These are phyloP conservation scores for Cylindrotheca closterium DNA, from an alignment of 108 stramenopile genomes.

Conservation along the genomic window DNA sequence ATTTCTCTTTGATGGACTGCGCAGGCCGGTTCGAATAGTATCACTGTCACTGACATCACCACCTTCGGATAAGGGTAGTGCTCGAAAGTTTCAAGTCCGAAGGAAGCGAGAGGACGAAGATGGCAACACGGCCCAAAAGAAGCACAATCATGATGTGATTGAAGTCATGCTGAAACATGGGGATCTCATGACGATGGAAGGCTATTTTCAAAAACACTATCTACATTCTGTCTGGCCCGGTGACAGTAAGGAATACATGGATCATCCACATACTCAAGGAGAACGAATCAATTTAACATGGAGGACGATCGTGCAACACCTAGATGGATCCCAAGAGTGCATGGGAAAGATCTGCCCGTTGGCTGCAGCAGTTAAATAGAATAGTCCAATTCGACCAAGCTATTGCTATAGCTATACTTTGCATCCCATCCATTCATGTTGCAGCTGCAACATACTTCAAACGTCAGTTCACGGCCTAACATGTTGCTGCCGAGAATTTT, in stretches of 20 bases:
- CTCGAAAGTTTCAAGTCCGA: conserved; percentile 27
- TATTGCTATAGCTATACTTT: too few relatives aligned
- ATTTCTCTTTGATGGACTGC: conserved; percentile 38
- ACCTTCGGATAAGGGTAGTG: conserved; percentile 13
- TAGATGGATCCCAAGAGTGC: conserved; percentile 41
- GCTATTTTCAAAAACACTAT: conserved; percentile 37
- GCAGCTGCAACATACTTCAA: too few relatives aligned
- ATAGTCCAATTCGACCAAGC: too few relatives aligned
- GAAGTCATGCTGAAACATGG: conserved; percentile 23
- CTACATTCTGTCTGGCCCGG: conserved; percentile 46
- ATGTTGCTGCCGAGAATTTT: too few relatives aligned
- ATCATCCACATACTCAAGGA: conserved; percentile 27
- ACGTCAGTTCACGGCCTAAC: too few relatives aligned
- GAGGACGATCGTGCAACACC: conserved; percentile 39
- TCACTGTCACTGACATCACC: conserved; percentile 23
- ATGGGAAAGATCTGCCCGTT: conserved; percentile 28
- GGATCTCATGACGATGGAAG: conserved; percentile 45
- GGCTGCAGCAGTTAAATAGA: too few relatives aligned
- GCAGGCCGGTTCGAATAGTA: conserved; percentile 25
- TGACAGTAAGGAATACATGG: conserved; percentile 12
- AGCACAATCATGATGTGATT: background rate
- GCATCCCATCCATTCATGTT: too few relatives aligned
- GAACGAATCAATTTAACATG: conserved; percentile 45
- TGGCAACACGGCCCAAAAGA: conserved; percentile 5
- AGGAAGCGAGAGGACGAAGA: conserved; percentile 6